Evolutionary conservation across 2,329 filamentous ascomycete genomes (phyloP).

Genomic region (Fusarium coffeatum): DNA sequence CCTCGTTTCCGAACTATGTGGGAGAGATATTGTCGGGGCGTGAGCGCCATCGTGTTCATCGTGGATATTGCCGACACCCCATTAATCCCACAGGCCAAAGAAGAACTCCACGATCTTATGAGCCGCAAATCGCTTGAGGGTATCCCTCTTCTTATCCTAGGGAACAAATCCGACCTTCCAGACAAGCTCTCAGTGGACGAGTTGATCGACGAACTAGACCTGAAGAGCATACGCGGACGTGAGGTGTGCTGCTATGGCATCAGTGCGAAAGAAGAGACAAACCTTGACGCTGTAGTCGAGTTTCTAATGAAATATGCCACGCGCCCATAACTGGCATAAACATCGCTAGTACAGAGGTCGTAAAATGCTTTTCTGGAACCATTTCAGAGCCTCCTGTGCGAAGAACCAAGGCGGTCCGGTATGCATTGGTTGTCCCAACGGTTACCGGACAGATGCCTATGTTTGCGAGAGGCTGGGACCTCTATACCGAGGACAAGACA

Average conservation of each 20-base stretch:
- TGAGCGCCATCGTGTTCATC: conserved; percentile 98
- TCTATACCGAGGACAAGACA: conserved; percentile 20
- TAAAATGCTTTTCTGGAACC: conserved; percentile 25
- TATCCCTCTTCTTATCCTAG: conserved; percentile 92
- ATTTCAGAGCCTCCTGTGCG: conserved; percentile 2
- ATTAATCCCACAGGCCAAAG: conserved; percentile 84
- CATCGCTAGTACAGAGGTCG: conserved; percentile 17
- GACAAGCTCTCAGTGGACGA: conserved; percentile 93
- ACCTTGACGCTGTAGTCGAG: conserved; percentile 94
- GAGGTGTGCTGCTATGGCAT: conserved; percentile 99
- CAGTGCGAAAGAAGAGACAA: conserved; percentile 98
- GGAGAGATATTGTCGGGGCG: conserved; percentile 97
- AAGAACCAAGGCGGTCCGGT: conserved; percentile 5
- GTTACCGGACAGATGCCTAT: conserved; percentile 2
- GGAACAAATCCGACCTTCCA: conserved; percentile 97
- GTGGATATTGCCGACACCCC: conserved; percentile 92
- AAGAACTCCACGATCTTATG: conserved; percentile 92
- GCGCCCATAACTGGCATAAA: conserved; percentile 60
- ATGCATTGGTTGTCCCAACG: conserved; percentile 7
- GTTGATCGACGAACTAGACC: conserved; percentile 89
- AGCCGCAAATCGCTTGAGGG: conserved; percentile 85
- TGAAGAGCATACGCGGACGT: conserved; percentile 88
- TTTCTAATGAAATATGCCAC: conserved; percentile 94
- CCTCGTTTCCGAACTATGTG: conserved; percentile 98
- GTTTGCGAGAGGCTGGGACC: conserved; percentile 3